Conservation (phyloP, 176 grass and related monocot species). For the Lolium multiflorum region DNA sequence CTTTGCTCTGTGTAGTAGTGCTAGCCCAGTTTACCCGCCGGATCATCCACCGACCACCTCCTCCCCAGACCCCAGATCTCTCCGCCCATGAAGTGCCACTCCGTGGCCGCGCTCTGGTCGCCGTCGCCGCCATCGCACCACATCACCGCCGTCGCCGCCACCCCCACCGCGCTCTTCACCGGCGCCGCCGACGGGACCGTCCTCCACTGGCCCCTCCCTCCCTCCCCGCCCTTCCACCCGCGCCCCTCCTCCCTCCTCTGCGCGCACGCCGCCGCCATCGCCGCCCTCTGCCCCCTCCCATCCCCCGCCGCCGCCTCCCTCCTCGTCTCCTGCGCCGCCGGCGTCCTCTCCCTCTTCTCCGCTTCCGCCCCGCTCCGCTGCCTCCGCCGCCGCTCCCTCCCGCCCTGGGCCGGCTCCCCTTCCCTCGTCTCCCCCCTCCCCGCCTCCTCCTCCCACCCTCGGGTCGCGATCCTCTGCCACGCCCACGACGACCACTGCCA, state of each 20-base stretch:
- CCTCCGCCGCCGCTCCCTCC: constrained; percentile 75
- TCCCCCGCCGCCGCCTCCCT: constrained; percentile 43
- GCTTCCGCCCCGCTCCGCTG: constrained; percentile 58
- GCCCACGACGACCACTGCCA: constrained; percentile 50
- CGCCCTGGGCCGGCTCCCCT: constrained; percentile 79
- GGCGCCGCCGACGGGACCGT: constrained; percentile 82
- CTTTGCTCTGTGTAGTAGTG: too few relatives aligned
- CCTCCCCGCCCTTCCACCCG: constrained; percentile 40
- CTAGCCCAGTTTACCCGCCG: constrained; percentile 1
- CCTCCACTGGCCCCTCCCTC: constrained; percentile 64
- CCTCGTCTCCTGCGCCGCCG: constrained; percentile 67
- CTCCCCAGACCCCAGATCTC: constrained; percentile 31
- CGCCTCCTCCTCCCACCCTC: constrained; percentile 27
- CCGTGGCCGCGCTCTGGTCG: constrained; percentile 86
- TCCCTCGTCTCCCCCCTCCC: constrained; percentile 58
- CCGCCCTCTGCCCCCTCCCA: constrained; percentile 45
- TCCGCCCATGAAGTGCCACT: constrained; percentile 78
- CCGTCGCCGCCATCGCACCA: constrained; percentile 77
- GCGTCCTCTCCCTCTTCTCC: constrained; percentile 81
- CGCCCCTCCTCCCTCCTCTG: constrained; percentile 74
- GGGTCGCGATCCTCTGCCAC: constrained; percentile 71
- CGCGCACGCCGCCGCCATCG: constrained; percentile 75
- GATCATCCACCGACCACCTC: not conserved
- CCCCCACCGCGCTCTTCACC: constrained; percentile 67
- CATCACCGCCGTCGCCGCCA: constrained; percentile 55